These are phyloP conservation scores for Rhazya stricta DNA, from an alignment of 257 asterid genomes.

Conservation along the genomic window DNA sequence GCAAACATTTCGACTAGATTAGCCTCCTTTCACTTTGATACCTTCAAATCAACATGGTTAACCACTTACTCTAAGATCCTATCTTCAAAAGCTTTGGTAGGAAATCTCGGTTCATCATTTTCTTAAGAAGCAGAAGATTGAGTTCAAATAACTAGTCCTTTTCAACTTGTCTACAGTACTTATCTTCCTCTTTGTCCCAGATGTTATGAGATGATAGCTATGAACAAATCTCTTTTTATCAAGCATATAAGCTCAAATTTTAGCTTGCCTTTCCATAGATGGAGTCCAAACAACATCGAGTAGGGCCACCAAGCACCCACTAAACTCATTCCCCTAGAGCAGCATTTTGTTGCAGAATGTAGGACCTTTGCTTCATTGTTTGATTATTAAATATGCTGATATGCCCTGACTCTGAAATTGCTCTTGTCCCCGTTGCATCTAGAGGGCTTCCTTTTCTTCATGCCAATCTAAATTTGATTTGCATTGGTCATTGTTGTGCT, in stretches of 20 bases:
- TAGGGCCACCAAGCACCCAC: constrained; percentile 58
- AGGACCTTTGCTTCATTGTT: constrained; percentile 47
- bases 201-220: no score
- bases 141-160: no score
- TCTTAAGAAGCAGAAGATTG: no score
- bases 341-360: no score
- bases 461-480: constrained; percentile 30
- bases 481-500: constrained; percentile 24
- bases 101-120: no score
- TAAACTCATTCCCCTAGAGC: constrained; percentile 51
- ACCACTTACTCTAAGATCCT: constrained; percentile 38
- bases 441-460: constrained; percentile 40
- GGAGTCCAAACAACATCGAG: no score
- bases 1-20: no score
- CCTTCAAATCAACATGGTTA: constrained; percentile 7
- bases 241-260: constrained; percentile 47
- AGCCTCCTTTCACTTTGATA: constrained; percentile 40
- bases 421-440: constrained; percentile 54
- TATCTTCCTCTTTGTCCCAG: no score
- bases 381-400: constrained; percentile 38
- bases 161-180: no score
- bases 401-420: constrained; percentile 44
- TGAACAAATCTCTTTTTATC: no score
- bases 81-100: no score
- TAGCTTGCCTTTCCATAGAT: constrained; percentile 60